Evolutionary conservation across 495 filamentous ascomycete species (phyloP), one percentile per base, ranked within the genome.

Genomic region (Xylaria cubensis): DNA sequence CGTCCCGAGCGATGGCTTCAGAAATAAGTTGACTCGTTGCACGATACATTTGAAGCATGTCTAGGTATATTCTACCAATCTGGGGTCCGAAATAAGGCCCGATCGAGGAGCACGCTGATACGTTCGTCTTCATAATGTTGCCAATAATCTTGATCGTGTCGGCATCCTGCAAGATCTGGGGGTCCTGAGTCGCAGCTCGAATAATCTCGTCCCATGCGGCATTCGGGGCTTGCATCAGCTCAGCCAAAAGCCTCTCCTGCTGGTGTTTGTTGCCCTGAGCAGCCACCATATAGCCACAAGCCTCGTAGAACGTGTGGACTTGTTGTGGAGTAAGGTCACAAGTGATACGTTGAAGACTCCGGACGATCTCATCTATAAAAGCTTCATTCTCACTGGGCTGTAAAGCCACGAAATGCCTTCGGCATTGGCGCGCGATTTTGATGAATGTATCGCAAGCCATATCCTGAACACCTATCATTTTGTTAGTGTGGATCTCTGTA

Each of bases 401-500:
- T 29, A 97, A 83, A 0, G 94, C 95, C 61, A 99, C 96, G 78
- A 99, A 99, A 81, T 99, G 97, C 59, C 96, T 90, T 76, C 94
- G 92, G 85, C 96, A 99, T 82, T 97, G 97, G 80, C 96, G 96
- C 53, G 96, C 97, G 73, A 99, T 99, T 85, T 99, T 99, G 84
- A 99, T 99, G 80, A 99, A 99, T 0, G 96, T 99, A 84, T 99
- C 96, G 75, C 96, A 99, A 74, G 96, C 96, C 96, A 99, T 99
- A 79, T 99, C 96, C 84, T 99, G 96, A 61, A 99, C 96, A 84
- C 94, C 92, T 94, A 67, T 59, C 74, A 39, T 67, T 48, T 26
- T 36, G 69, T 71, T 53, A 71, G 69, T 26, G 46, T 56, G 12
- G 12, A 64, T 32, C 24, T 56, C 48, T 10, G 8, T n/a, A 6